Conservation (phyloP, 257 asterid genomes). For the Paulownia fortunei region DNA sequence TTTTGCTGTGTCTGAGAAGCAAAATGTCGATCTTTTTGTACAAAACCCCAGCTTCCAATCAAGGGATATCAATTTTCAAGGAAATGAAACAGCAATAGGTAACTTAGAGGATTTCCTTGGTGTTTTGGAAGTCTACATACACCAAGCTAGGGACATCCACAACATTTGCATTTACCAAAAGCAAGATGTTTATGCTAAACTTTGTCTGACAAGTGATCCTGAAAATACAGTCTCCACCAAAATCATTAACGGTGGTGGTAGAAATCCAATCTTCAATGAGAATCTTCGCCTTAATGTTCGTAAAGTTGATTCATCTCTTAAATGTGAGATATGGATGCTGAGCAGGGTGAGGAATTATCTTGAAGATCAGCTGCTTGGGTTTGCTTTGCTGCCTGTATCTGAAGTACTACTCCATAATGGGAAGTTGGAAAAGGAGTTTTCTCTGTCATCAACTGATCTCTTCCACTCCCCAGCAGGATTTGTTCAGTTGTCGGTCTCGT, state of each 20-base stretch:
- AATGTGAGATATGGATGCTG: slow-evolving; percentile 97
- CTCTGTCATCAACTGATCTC: slow-evolving; percentile 91
- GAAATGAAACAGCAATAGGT: slow-evolving; percentile 41
- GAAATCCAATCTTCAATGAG: slow-evolving; percentile 86
- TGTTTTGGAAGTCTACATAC: slow-evolving; percentile 75
- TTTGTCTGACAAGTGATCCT: slow-evolving; percentile 86
- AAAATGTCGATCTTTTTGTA: slow-evolving; percentile 37
- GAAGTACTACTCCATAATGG: slow-evolving; percentile 68
- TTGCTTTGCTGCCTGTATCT: slow-evolving; percentile 85
- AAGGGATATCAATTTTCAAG: slow-evolving; percentile 41
- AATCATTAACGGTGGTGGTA: slow-evolving; percentile 90
- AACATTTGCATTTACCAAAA: slow-evolving; percentile 97
- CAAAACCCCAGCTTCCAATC: slow-evolving; percentile 43
- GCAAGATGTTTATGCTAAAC: slow-evolving; percentile 92
- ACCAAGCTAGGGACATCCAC: slow-evolving; percentile 91
- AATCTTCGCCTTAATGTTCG: slow-evolving; percentile 61
- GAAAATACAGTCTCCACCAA: slow-evolving; percentile 77
- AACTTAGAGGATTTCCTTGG: slow-evolving; percentile 56
- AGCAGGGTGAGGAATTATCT: slow-evolving; percentile 93
- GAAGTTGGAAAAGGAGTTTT: slow-evolving; percentile 83
- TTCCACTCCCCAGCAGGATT: slow-evolving; percentile 99
- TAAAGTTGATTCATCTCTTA: slow-evolving; percentile 71
- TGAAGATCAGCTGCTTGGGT: slow-evolving; percentile 93
- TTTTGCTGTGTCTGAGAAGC: slow-evolving; percentile 67
- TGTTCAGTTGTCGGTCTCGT: slow-evolving; percentile 77